phyloP scores from a whole-genome alignment of 345 rosid genomes.

The Brassica juncea region DNA sequence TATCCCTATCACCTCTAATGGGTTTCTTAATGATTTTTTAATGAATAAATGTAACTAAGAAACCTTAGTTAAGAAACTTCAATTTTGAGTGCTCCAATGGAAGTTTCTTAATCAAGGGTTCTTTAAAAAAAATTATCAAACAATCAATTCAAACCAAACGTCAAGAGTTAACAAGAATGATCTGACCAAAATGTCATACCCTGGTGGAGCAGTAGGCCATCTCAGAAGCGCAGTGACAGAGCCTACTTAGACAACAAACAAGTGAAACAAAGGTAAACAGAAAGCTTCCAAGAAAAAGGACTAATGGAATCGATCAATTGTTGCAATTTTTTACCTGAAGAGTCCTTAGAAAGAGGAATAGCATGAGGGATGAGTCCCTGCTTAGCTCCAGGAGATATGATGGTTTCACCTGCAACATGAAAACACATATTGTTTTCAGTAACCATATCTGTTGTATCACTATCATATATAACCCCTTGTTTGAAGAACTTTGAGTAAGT shows the following conservation, averaged over 20 bases:
- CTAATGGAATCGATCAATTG: not conserved
- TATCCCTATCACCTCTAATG: no score
- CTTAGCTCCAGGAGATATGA: slow-evolving; percentile 72
- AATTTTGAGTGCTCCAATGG: no score
- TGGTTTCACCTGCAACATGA: slow-evolving; percentile 59
- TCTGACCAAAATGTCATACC: slow-evolving; percentile 46
- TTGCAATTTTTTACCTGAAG: slow-evolving; percentile 48
- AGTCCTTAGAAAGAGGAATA: slow-evolving; percentile 68
- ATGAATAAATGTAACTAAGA: no score
- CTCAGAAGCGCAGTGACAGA: slow-evolving; percentile 73
- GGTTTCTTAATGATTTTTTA: no score
- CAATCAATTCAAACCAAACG: not conserved
- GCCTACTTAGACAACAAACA: slow-evolving; percentile 45
- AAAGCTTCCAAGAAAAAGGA: not conserved
- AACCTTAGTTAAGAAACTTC: no score
- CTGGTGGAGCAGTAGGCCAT: slow-evolving; percentile 94
- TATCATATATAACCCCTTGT: slow-evolving; percentile 53
- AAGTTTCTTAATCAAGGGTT: no score
- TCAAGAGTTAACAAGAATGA: not conserved
- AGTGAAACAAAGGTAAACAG: not conserved
- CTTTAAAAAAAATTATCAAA: no score
- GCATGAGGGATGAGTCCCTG: slow-evolving; percentile 74
- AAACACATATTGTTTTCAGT: not conserved
- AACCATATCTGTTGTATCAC: not conserved
- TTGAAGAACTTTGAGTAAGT: slow-evolving; percentile 72